phyloP scores from a whole-genome alignment of 257 asterid species.

The Henckelia pumila region DNA sequence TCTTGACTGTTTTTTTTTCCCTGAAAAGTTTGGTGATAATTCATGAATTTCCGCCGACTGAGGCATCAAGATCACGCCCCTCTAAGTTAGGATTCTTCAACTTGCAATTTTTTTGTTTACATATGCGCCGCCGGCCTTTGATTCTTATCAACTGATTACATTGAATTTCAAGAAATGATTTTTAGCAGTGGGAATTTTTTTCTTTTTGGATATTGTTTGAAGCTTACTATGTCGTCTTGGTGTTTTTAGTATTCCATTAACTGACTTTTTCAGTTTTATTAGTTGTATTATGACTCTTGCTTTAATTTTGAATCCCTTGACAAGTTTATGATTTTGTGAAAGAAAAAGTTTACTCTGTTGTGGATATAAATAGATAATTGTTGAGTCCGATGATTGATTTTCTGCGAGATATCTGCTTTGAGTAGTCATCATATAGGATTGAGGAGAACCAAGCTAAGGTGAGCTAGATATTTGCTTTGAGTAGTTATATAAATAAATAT shows the following conservation, averaged over 20 bases:
- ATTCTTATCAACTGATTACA: neutral
- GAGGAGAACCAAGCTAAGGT: neutral
- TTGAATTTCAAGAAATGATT: neutral
- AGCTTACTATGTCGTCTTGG: neutral
- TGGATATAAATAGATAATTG: neutral
- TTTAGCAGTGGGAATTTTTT: neutral
- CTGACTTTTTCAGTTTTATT: neutral
- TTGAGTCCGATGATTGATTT: neutral
- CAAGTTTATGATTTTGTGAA: neutral
- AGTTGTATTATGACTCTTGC: neutral
- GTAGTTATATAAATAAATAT: no score
- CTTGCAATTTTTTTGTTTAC: no score
- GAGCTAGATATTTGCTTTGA: neutral
- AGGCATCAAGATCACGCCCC: neutral
- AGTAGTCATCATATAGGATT: neutral
- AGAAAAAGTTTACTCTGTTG: neutral
- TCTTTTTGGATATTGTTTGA: neutral
- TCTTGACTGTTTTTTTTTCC: neutral
- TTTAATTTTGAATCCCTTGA: neutral
- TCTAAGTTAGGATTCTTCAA: neutral
- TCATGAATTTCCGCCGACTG: neutral
- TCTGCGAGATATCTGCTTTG: neutral
- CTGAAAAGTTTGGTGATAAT: neutral
- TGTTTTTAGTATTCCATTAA: no score
- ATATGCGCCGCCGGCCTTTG: neutral